Evolutionary conservation across 257 asterid genomes (phyloP), one percentile per base, ranked within the genome.

Genomic region (Ajuga chamaepitys): DNA sequence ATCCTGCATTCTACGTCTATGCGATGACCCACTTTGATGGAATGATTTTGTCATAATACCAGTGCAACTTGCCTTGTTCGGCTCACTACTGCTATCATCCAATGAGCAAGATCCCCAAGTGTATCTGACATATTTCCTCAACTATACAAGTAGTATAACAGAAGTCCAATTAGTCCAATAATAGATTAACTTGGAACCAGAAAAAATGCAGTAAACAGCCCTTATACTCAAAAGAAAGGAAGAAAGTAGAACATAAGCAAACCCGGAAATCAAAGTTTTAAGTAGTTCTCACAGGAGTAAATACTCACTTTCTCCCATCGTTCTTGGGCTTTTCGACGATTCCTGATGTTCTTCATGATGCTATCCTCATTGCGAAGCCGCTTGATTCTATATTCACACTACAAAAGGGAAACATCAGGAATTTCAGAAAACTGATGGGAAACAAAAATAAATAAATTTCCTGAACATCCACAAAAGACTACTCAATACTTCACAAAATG

Each of bases 311-410:
- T 93, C 41, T 70, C 88, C 99, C 99, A 93, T 16, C 64, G 86
- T 12, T 77, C 90, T 76, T 78, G 91, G 62, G 99, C 99, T 84
- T 75, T 93, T 60, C 84, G 73, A 10, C 90, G 94, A 74, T 57
- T 86, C 75, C 86, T 86, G 61, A 87, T 87, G 55, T 50, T 78
- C 73, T 78, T 82, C 90, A 93, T 84, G 42, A 77, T 67, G 56
- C 68, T 78, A 72, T 93, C 99, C 77, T 93, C 99, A 17, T 81
- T 68, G 42, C 95, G 96, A 32, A 93, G 83, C 74, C 80, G 87
- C 77, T 74, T 87, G 78, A 86, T 77, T 72, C 97, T 89, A 78
- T 81, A 82, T 76, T 93, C 99, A 75, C 89, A 89, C 99, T 93
- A 72, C 61, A 62, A 70, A 64, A 48, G 62, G 34, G 60, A 58